Percentiles rank a stretch among this genome's conserved stretches.
Evolutionary conservation across 129 eudicot species (phyloP).

Genomic region (Flaveria trinervia): DNA sequence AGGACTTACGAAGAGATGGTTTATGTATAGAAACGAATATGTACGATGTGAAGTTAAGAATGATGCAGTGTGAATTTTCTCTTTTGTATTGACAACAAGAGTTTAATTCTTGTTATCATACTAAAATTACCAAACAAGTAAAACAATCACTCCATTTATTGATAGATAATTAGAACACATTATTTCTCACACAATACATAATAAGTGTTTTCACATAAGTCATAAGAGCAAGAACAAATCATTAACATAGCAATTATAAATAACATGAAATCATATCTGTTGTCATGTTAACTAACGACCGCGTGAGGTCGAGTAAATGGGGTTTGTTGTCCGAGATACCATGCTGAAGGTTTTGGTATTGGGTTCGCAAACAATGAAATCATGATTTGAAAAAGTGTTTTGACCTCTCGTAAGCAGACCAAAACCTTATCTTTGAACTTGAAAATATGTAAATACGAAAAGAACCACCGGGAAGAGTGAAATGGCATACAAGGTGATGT

Average conservation of each 20-base stretch:
- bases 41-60: no score
- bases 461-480: slow-evolving; percentile 41
- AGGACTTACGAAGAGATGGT: no score
- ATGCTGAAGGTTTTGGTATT: slow-evolving; percentile 9
- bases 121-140: neutral
- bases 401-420: neutral
- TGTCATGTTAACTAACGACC: neutral
- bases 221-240: neutral
- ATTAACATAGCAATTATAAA: slow-evolving; percentile 2
- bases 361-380: neutral
- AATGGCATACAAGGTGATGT: slow-evolving; percentile 32
- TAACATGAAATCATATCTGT: neutral
- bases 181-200: neutral
- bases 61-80: no score
- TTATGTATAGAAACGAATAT: no score
- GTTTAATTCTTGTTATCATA: no score
- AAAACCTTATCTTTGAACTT: neutral
- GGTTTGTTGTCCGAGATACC: slow-evolving; percentile 16
- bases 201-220: neutral
- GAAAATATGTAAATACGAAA: slow-evolving; percentile 3
- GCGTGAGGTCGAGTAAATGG: slow-evolving; percentile 6
- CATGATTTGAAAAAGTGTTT: neutral
- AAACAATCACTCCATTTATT: slow-evolving; percentile 15
- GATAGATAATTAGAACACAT: neutral
- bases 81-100: no score